Evolutionary conservation across 805 yeast genomes (phyloP).

Genomic region (Kodamaea nitidulidarum): DNA sequence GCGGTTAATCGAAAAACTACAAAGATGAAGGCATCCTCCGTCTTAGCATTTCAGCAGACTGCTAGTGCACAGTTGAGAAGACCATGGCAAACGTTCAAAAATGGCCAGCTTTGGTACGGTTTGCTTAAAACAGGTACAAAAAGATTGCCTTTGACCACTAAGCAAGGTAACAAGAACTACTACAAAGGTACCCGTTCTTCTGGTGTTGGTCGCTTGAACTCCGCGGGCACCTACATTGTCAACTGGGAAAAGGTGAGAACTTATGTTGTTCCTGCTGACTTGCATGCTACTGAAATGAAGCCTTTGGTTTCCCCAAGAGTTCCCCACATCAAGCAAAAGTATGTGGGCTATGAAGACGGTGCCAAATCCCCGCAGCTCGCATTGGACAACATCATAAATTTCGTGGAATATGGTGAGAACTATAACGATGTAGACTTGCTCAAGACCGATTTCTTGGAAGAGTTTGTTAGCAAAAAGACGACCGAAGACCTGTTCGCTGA

Average conservation of each 20-base stretch:
- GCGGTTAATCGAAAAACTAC: background rate
- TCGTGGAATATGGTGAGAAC: conserved; percentile 66
- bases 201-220: conserved; percentile 81
- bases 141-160: conserved; percentile 80
- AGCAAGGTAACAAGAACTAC: conserved; percentile 89
- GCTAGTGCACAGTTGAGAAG: conserved; percentile 52
- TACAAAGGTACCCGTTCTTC: conserved; percentile 97
- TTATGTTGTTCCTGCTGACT: conserved; percentile 69
- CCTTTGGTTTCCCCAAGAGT: conserved; percentile 76
- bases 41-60: conserved; percentile 38
- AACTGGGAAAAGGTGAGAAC: conserved; percentile 87
- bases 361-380: conserved; percentile 71
- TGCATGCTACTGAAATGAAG: conserved; percentile 41
- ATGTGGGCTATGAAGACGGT: conserved; percentile 65
- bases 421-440: conserved; percentile 37
- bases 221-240: conserved; percentile 68
- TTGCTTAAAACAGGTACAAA: conserved; percentile 72
- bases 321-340: conserved; percentile 66
- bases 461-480: conserved; percentile 29
- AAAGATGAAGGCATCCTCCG: conserved; percentile 49
- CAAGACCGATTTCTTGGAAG: conserved; percentile 31
- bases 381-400: conserved; percentile 68
- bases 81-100: conserved; percentile 86
- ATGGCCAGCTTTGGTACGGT: conserved; percentile 85
- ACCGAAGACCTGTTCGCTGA: conserved; percentile 13